Evolutionary conservation across 345 rosid genomes (phyloP), one percentile per base, ranked within the genome.

Genomic region (Citrus reticulata): DNA sequence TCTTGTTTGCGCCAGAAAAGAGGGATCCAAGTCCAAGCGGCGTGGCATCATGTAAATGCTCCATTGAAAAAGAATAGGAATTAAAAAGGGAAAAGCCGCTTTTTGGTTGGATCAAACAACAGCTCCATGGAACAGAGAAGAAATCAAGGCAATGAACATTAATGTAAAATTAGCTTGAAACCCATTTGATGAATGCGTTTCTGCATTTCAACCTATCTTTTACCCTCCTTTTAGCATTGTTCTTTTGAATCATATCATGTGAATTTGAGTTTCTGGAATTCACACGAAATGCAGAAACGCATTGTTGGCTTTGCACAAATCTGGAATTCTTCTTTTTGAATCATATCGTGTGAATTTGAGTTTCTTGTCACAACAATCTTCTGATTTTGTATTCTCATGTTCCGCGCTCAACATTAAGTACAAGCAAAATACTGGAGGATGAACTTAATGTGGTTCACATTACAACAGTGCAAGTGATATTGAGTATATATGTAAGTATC

Each of bases 21-120:
- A 66, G 32, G 77, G 67, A 64, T 7, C 68, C 77, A 22, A 66
- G 49, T 17, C 68, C 77, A 29, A 73, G 49, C 68, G 1, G 32
- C 22, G 49, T 49, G 13, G 34, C 64, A 4, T 60, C 22, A 19
- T 63, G 16, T 16, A 25, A 29, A 37, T 37, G 35, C 24, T 24
- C 25, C n/a, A 20, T 30, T 9, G 77, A 61, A 60, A 60, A 25
- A 35, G 9, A 7, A 35, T 11, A 35, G 37, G 22, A 17, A 16
- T 40, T 40, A 40, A 40, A 40, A 40, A 46, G 4, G 14, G 1
- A 3, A 46, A 46, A 3, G 17, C 29, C 1, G 20, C 29, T 10
- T 72, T 30, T 20, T 66, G 61, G 63, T 55, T 54, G 30, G 2
- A 22, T 20, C 34, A 22, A 22, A 72, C 7, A 20, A 55, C 42